Base-by-base conservation (phyloP, 106 monocot genomes). In the Dendrobium catenatum region DNA sequence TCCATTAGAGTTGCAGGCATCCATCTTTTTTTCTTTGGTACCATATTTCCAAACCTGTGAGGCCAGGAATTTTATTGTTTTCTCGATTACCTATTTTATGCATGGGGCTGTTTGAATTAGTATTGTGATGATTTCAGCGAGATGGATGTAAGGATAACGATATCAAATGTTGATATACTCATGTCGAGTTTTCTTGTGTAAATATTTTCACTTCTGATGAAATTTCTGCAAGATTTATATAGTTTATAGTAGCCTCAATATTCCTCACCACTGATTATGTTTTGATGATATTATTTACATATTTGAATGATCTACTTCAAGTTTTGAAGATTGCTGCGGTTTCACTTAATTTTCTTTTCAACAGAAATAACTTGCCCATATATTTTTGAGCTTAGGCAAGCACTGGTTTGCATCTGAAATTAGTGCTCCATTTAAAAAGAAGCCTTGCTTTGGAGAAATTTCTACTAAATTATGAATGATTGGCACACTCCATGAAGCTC, bases 61-160 rank as follows among this genome's bases (percentile, higher is more conserved):
- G 64, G 64, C 33, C 70, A 70, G 70, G 31, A 8, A 70, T 70
- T 70, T 70, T 15, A 40, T 70, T 66, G 4, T 70, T 70, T 70
- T 15, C 29, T 37, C 37, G 16, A 70, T 33, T 37, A 24, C 13
- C 37, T 70, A 15, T 70, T 70, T 33, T 70, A 15, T 70, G 15
- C 15, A 37, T 66, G 64, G 64, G 64, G 3, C n/a, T 24, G 6
- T 66, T 66, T 66, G 64, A 24, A 66, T n/a, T 6, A 24, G 64
- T 66, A 24, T 22, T 24, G 0, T 22, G 37, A 70, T 70, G 70
- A 70, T 70, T 70, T 70, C 37, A 37, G 13, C 16, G 0, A 15
- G 31, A 37, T 70, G 70, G 37, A 70, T 70, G 15, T 33, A 37
- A 33, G 70, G 10, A 33, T 29, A 29, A 70, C 4, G 37, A 70